A percentile compares a stretch with the other conserved stretches of the same genome.
Conservation (phyloP, 2,329 filamentous ascomycete species). For the Curvularia lunata region DNA sequence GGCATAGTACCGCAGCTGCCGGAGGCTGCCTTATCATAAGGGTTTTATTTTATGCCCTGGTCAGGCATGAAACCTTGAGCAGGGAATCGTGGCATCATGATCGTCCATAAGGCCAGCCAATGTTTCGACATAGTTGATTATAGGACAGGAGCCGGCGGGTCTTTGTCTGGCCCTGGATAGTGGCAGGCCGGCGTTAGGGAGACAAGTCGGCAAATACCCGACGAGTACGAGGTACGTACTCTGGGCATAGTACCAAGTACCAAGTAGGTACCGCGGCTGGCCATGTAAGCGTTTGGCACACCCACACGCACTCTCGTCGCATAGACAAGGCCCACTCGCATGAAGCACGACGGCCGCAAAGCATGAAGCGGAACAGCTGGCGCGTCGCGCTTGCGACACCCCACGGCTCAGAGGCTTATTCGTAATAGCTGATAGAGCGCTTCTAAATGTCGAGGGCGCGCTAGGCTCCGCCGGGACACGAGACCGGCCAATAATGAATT, state of each 20-base stretch:
- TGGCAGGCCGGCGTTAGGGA: not conserved
- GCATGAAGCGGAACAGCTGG: conserved; percentile 18
- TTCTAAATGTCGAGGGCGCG: conserved; percentile 28
- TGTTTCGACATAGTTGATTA: not conserved
- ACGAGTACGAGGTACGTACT: not conserved
- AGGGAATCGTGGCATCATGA: not conserved
- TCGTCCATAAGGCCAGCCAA: not conserved
- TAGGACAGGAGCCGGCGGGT: too few relatives aligned
- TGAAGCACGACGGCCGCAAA: not conserved
- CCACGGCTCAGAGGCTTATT: conserved; percentile 27
- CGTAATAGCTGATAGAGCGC: conserved; percentile 40
- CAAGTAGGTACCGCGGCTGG: too few relatives aligned
- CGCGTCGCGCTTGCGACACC: conserved; percentile 26
- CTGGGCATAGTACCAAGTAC: too few relatives aligned
- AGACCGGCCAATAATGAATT: conserved; percentile 36
- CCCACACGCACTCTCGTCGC: not conserved
- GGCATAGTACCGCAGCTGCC: not conserved
- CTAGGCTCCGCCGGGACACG: conserved; percentile 34
- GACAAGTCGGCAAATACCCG: not conserved
- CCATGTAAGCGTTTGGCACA: too few relatives aligned
- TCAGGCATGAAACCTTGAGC: not conserved
- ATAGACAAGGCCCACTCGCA: not conserved
- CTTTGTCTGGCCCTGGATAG: too few relatives aligned
- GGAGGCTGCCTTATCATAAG: not conserved
- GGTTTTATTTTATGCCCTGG: not conserved